A percentile compares a stretch with the other conserved stretches of the same genome.
phyloP scores from a whole-genome alignment of 805 yeast genomes.

The Metschnikowia continentalis region DNA sequence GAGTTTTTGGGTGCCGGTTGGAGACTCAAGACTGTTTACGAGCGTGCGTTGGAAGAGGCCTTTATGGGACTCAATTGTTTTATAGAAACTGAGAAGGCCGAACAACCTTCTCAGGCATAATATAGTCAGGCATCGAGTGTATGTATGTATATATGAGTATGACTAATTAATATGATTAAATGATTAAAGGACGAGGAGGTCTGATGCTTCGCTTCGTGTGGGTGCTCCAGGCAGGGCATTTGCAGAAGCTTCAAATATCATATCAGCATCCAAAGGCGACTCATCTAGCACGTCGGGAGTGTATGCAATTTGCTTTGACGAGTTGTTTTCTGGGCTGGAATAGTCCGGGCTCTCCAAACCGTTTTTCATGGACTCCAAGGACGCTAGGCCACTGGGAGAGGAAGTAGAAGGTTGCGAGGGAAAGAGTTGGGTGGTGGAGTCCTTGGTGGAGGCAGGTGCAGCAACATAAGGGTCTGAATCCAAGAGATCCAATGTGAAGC shows the following conservation, averaged over 20 bases:
- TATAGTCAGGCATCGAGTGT: background rate
- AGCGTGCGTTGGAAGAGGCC: slow-evolving; percentile 79
- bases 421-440: background rate
- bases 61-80: slow-evolving; percentile 86
- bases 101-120: background rate
- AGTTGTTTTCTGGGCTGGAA: background rate
- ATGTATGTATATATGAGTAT: too few species aligned
- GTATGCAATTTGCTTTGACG: background rate
- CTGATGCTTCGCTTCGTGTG: background rate
- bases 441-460: background rate
- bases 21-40: slow-evolving; percentile 62
- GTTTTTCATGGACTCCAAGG: background rate
- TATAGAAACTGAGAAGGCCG: slow-evolving; percentile 44
- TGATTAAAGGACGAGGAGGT: background rate
- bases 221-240: background rate
- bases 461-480: background rate
- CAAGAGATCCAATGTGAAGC: slow-evolving; percentile 11
- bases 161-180: too few species aligned
- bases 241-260: background rate
- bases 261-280: background rate
- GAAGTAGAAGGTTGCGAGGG: background rate
- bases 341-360: background rate
- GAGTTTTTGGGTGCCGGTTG: slow-evolving; percentile 86
- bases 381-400: background rate
- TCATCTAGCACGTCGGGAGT: background rate